A percentile compares a stretch with the other conserved stretches of the same genome.
phyloP scores from a whole-genome alignment of 2,329 filamentous ascomycete species.

The Pseudogymnoascus sp. region DNA sequence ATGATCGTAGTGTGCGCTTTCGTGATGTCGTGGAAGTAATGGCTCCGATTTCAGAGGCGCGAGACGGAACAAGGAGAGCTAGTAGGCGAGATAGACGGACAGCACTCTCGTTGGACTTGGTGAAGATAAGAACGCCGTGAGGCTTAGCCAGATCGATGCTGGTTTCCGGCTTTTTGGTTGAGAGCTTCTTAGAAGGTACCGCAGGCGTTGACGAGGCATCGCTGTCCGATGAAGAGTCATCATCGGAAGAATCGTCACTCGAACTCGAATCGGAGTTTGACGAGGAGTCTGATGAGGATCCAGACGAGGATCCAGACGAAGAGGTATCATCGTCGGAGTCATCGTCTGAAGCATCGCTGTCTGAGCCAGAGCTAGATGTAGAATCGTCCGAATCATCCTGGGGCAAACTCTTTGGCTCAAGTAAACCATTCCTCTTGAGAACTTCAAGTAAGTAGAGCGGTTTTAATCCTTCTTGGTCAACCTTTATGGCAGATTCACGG shows the following conservation, averaged over 20 bases:
- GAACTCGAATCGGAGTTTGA: constrained; percentile 25
- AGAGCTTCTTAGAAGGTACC: constrained; percentile 12
- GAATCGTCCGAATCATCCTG: constrained; percentile 30
- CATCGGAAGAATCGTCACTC: constrained; percentile 12
- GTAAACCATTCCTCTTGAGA: constrained; percentile 50
- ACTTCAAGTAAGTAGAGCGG: constrained; percentile 80
- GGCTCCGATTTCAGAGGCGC: constrained; percentile 54
- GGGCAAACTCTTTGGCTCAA: constrained; percentile 12
- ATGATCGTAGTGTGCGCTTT: constrained; percentile 59
- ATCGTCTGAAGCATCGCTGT: constrained; percentile 16
- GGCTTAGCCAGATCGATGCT: constrained; percentile 26
- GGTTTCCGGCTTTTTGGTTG: constrained; percentile 15
- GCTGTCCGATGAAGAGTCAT: constrained; percentile 14
- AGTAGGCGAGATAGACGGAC: constrained; percentile 80
- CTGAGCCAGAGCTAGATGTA: constrained; percentile 30
- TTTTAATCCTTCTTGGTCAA: constrained; percentile 63
- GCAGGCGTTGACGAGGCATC: constrained; percentile 16
- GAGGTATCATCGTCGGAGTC: constrained; percentile 18
- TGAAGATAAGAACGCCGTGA: constrained; percentile 65
- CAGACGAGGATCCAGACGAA: constrained; percentile 9
- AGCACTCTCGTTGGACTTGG: constrained; percentile 81
- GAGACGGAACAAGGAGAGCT: constrained; percentile 52
- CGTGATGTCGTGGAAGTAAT: constrained; percentile 74
- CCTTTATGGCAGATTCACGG: constrained; percentile 58
- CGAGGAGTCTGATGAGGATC: constrained; percentile 17